Evolutionary conservation across 2,329 filamentous ascomycete genomes (phyloP), one percentile per base, ranked within the genome.

Genomic region (Fusarium oligoseptatum): DNA sequence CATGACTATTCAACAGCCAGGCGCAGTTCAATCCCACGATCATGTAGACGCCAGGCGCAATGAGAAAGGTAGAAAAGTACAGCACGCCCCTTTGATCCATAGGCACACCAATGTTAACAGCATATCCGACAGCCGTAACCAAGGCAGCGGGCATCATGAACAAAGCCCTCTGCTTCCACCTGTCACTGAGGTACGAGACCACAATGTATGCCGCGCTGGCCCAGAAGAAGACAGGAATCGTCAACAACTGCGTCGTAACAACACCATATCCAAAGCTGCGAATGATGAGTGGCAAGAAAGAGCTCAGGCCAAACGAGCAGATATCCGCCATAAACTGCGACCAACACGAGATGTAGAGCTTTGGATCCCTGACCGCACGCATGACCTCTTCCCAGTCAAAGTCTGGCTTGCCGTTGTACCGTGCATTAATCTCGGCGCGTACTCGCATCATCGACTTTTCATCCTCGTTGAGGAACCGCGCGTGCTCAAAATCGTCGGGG

Each of bases 381-480:
- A 50, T 58, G 22, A 69, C 50, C 14, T 69, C 50, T 8, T 37
- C 41, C 62, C 62, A 66, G 12, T 36, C 39, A 32, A 69, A 66
- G 12, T 61, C 56, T 2, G 50, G 41, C 2, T 37, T 22, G 11
- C 67, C 67, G 5, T 37, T 69, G 39, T 66, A 69, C 5, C n/a
- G 41, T 3, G 50, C 27, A 17, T 68, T 57, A 17, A 57, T 60
- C 14, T 27, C 29, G 20, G 45, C 36, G 3, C 62, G 45, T 4
- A 56, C 56, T 5, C 52, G 41, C 67, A 69, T 69, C 22, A 66
- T n/a, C 7, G 34, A 24, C 29, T 55, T 60, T 78, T 83, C 85
- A 32, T 85, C 83, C 3, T 84, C 83, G 9, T 82, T 81, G 14
- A 88, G 78, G 12, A 77, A 77, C 15, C 81, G 79, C 3, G 84